Evolutionary conservation across 1,284 basidiomycete species (phyloP), one percentile per base, ranked within the genome.

Genomic region (Leccinum ponderosum): DNA sequence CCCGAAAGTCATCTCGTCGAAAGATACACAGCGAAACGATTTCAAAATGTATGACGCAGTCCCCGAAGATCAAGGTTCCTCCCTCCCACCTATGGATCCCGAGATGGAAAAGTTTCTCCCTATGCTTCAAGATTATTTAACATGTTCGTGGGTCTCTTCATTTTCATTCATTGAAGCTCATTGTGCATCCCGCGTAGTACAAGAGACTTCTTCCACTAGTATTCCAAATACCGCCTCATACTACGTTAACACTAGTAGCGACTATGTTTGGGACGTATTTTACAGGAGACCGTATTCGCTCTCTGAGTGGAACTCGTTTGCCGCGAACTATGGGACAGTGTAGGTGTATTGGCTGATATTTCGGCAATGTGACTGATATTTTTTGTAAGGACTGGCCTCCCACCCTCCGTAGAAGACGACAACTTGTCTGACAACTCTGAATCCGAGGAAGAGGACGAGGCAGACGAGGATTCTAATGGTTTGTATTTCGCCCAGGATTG

Each of bases 391-490:
- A 84, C 85, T 22, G 88, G 88, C 7, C 75, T 91, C 3, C 87
- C 90, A 29, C 76, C 80, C 15, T 83, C 76, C 39, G 73, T 75
- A 3, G 81, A 83, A 65, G 83, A 85, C 27, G 71, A 85, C 4
- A 62, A 62, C 3, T 44, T 70, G 20, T 73, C 74, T 33, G 85
- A 85, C 55, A 77, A 81, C 8, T 83, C 83, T 25, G 86, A 87
- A 37, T 84, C 83, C 0, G 89, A 89, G 62, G 80, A 80, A 60
- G 87, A 86, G 63, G 90, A 90, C 61, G 88, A 89, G 65, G 90
- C 84, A 3, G 90, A 92, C 62, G 90, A 92, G 67, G 90, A 92
- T 66, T 92, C 90, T 0, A 92, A 92, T 73, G 89, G 90, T 90
- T 57, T 50, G 78, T 69, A 1, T 54, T 33, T 8, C 15, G 3